A percentile compares a stretch with the other conserved stretches of the same genome.
Evolutionary conservation across 148 eudicot genomes (phyloP).

Genomic region (Heliosperma pusillum): DNA sequence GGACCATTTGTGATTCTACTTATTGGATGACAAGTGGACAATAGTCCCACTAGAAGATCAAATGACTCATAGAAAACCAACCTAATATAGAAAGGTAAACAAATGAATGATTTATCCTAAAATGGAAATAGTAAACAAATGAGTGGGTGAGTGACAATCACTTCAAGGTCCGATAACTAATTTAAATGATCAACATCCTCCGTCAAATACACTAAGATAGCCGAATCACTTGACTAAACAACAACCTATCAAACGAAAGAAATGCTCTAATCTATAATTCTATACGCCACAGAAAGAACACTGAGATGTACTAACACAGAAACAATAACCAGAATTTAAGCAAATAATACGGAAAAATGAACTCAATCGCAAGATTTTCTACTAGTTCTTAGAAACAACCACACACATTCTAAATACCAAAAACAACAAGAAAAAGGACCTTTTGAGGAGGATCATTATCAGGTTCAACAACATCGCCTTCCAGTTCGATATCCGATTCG

Average conservation of each 20-base stretch:
- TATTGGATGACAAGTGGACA: too few relatives aligned
- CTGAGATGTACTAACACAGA: neutral
- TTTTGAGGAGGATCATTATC: constrained; percentile 87
- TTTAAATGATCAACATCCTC: neutral
- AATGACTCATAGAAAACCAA: too few relatives aligned
- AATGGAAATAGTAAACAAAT: too few relatives aligned
- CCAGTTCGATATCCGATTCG: constrained; percentile 88
- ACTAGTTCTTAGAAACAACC: too few relatives aligned
- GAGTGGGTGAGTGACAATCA: too few relatives aligned
- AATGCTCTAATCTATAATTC: too few relatives aligned
- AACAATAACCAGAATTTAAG: neutral
- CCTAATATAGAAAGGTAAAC: too few relatives aligned
- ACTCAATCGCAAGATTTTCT: neutral
- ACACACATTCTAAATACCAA: too few relatives aligned
- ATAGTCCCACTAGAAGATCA: too few relatives aligned
- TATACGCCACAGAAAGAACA: too few relatives aligned
- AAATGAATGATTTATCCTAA: too few relatives aligned
- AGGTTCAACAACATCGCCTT: constrained; percentile 82
- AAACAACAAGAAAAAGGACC: constrained; percentile 34
- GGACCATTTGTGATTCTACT: too few relatives aligned
- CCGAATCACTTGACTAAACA: neutral
- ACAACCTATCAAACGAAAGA: neutral
- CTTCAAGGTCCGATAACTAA: neutral
- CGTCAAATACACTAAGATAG: neutral
- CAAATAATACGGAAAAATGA: neutral